Evolutionary conservation across 2,329 filamentous ascomycete species (phyloP).

Genomic region (Botrytis porri): DNA sequence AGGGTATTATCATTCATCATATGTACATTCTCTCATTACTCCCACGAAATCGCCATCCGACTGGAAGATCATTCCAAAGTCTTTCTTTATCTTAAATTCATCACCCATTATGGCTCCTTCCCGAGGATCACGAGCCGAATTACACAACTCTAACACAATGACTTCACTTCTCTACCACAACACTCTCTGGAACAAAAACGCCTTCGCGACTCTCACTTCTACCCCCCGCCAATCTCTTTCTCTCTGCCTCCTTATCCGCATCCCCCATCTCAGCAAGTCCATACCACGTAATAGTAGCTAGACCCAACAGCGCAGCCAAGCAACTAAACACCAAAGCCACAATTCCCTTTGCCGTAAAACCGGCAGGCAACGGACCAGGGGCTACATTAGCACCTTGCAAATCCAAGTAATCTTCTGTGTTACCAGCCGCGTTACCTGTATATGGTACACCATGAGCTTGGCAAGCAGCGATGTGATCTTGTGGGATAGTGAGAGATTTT

Average conservation of each 20-base stretch:
- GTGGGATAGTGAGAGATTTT: constrained; percentile 53
- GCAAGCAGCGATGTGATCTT: constrained; percentile 58
- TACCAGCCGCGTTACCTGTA: constrained; percentile 72
- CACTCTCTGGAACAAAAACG: neutral
- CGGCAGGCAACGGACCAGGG: constrained; percentile 31
- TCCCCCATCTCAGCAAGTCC: constrained; percentile 37
- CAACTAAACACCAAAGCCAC: constrained; percentile 36
- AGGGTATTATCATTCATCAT: constrained; percentile 1
- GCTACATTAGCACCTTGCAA: constrained; percentile 49
- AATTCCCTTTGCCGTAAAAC: constrained; percentile 36
- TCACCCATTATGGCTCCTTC: neutral
- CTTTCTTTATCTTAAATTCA: neutral
- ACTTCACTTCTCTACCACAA: neutral
- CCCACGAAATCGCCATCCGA: neutral
- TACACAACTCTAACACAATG: neutral
- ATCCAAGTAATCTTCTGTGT: constrained; percentile 61
- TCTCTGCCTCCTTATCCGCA: constrained; percentile 29
- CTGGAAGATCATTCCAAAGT: neutral
- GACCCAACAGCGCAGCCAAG: constrained; percentile 33
- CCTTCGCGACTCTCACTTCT: neutral
- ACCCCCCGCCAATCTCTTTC: constrained; percentile 20
- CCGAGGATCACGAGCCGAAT: neutral
- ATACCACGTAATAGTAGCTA: constrained; percentile 36
- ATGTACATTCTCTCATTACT: neutral
- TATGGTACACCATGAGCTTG: constrained; percentile 48